These are phyloP conservation scores for Chloranthus sessilifolius DNA, from an alignment of 164 flowering plant genomes.

Conservation along the genomic window DNA sequence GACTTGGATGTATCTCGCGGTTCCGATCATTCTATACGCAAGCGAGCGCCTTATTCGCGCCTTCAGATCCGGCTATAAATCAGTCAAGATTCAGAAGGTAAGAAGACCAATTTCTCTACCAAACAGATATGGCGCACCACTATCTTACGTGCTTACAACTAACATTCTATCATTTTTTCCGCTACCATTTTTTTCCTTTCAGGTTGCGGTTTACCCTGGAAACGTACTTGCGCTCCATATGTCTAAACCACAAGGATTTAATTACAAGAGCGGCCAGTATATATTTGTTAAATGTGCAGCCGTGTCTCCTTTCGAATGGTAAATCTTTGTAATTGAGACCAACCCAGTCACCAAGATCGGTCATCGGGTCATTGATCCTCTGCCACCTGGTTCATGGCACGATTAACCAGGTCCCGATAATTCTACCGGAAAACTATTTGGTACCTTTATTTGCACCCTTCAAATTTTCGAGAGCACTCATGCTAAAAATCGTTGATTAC, in stretches of 20 bases:
- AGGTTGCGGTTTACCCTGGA: slow-evolving; percentile 72
- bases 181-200: slow-evolving; percentile 1
- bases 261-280: slow-evolving; percentile 62
- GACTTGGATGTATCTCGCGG: slow-evolving; percentile 66
- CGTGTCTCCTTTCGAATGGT: slow-evolving; percentile 65
- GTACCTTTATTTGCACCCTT: no score
- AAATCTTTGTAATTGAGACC: neutral
- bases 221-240: slow-evolving; percentile 50
- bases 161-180: no score
- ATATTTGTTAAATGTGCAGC: slow-evolving; percentile 53
- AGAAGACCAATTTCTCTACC: no score
- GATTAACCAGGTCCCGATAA: no score
- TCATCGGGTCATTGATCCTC: no score
- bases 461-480: no score
- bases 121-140: no score
- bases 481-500: no score
- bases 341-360: no score
- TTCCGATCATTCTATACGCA: slow-evolving; percentile 38
- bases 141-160: no score
- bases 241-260: slow-evolving; percentile 61
- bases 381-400: no score
- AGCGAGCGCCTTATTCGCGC: slow-evolving; percentile 43
- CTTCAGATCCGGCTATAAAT: slow-evolving; percentile 39
- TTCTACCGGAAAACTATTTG: no score
- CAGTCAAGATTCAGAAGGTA: slow-evolving; percentile 45